These are phyloP conservation scores for Durotheca rogersii DNA, from an alignment of 495 filamentous ascomycete species.

Conservation along the genomic window DNA sequence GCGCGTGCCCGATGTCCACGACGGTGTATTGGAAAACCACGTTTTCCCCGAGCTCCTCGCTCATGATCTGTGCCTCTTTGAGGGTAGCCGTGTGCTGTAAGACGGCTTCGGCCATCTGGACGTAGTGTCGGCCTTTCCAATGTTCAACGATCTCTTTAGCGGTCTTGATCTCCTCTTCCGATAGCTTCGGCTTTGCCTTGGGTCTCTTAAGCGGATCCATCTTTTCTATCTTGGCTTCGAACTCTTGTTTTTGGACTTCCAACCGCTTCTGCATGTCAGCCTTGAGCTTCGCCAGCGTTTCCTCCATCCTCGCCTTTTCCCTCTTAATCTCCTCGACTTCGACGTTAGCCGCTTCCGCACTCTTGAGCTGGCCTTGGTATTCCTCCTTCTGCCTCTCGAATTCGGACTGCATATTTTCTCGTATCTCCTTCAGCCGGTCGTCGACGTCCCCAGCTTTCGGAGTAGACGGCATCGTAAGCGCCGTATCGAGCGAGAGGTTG, in stretches of 20 bases:
- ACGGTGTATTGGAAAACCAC: conserved; percentile 95
- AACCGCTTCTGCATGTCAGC: conserved; percentile 83
- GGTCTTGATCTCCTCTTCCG: conserved; percentile 65
- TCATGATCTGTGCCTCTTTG: conserved; percentile 98
- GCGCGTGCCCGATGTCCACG: conserved; percentile 81
- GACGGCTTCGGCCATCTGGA: conserved; percentile 92
- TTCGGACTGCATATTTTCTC: conserved; percentile 85
- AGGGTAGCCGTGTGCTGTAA: conserved; percentile 81
- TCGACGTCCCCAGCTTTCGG: conserved; percentile 76
- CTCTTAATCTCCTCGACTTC: conserved; percentile 81
- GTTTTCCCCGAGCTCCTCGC: conserved; percentile 90
- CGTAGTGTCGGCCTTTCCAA: conserved; percentile 84
- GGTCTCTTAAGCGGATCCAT: conserved; percentile 50
- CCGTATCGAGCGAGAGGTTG: conserved; percentile 94
- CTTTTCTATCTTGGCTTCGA: conserved; percentile 61
- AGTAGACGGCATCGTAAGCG: conserved; percentile 89
- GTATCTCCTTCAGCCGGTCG: conserved; percentile 68
- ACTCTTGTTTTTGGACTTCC: conserved; percentile 70
- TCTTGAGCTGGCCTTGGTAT: conserved; percentile 77
- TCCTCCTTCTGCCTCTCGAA: conserved; percentile 85
- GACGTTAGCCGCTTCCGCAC: conserved; percentile 71
- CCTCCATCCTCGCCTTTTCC: conserved; percentile 86
- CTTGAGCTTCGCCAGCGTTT: conserved; percentile 73
- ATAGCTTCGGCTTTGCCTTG: conserved; percentile 61
- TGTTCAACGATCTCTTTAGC: conserved; percentile 65